Evolutionary conservation across 805 yeast species (phyloP), one percentile per base, ranked within the genome.

Genomic region (Schwanniomyces sp.): DNA sequence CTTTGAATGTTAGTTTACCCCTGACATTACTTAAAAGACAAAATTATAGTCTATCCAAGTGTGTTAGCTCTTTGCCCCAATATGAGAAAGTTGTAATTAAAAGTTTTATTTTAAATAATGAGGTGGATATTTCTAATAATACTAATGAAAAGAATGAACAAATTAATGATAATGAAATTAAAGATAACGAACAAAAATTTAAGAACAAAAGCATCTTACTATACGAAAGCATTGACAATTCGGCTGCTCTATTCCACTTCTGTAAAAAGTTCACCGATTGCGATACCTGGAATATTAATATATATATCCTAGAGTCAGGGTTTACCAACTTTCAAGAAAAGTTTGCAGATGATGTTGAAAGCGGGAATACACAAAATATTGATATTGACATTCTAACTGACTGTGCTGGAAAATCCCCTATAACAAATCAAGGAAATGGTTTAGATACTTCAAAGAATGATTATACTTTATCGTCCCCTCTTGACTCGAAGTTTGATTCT

Each of bases 1-100:
- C 97, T 0, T 71, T 88, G 40, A 89, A 89, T 61, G 77, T 92
- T 32, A 88, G 96, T 63, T 68, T 91, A 11, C 97, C 98, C 1
- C 86, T 96, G n/a, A 91, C 97, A 0, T 72, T 91, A 37, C 69
- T 91, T 52, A 87, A 84, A 61, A 78, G 98, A 53, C 72, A 82
- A 28, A 85, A 84, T 45, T 91, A 88, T 57, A 82, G 83, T 2
- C 70, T 91, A 47, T 70, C 69, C 41, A 76, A 82, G 58, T 82
- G 89, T 54, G 67, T 86, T 21, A 80, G 78, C 43, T 83, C 88
- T 27, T 65, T 86, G 43, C 81, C 88, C 0, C 55, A 66, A 5
- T 68, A 69, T 46, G 91, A 85, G 48, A 78, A 75, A 51, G 44
- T 54, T 2, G 56, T 75, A 10, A 67, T 83, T 44, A 58, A 69